Evolutionary conservation across 2,329 filamentous ascomycete genomes (phyloP).

Genomic region (Pseudonectria foliicola): DNA sequence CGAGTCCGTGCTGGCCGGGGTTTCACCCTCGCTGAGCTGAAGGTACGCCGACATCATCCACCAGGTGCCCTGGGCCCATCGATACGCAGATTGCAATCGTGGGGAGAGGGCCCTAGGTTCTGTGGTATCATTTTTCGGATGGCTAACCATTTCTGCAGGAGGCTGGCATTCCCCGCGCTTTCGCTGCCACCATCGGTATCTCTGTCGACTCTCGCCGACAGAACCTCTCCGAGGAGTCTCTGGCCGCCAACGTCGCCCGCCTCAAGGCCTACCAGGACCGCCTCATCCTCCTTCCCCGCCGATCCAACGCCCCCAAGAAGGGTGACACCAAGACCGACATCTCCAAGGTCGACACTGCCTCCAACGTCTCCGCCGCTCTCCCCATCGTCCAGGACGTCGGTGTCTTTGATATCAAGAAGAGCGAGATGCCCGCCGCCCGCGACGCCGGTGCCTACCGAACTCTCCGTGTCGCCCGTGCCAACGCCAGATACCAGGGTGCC

Average conservation of each 20-base stretch:
- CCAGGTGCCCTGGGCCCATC: not conserved
- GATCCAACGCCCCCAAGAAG: constrained; percentile 87
- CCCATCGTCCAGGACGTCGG: constrained; percentile 65
- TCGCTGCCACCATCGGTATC: constrained; percentile 95
- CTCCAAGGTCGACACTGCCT: constrained; percentile 55
- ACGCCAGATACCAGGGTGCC: constrained; percentile 72
- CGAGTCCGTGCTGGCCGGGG: constrained; percentile 93
- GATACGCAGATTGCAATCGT: not conserved
- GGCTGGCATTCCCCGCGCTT: constrained; percentile 89
- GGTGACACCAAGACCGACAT: constrained; percentile 83
- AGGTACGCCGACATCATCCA: constrained; percentile 54
- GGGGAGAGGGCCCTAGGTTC: not conserved
- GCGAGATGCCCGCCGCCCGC: constrained; percentile 64
- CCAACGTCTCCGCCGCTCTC: constrained; percentile 44
- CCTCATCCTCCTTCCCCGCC: constrained; percentile 96
- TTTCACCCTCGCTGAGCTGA: constrained; percentile 95
- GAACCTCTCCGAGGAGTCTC: constrained; percentile 94
- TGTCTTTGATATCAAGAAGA: constrained; percentile 72
- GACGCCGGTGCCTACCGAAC: constrained; percentile 83
- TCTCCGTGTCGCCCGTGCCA: constrained; percentile 77
- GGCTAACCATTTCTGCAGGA: constrained; percentile 54
- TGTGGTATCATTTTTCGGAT: not conserved
- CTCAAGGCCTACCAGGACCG: constrained; percentile 96
- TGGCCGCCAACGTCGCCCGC: constrained; percentile 90
- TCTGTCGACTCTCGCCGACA: constrained; percentile 91